Conservation (phyloP, 352 stramenopile species). For the Phytopythium litorale region DNA sequence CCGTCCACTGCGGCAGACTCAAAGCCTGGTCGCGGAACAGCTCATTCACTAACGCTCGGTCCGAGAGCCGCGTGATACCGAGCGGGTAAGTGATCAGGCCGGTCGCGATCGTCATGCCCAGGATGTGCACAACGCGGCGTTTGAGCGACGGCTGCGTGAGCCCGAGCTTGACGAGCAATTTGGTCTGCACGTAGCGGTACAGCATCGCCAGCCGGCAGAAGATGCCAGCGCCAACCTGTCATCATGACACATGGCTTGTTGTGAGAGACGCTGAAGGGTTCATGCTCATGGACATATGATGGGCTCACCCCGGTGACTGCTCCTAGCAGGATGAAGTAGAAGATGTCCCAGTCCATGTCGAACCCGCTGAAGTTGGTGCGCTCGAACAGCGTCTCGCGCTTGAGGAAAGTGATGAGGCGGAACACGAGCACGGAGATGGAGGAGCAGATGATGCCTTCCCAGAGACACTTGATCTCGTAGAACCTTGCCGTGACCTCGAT, state of each 20-base stretch:
- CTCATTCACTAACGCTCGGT: slow-evolving; percentile 72
- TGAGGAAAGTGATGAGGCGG: slow-evolving; percentile 70
- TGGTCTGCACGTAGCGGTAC: slow-evolving; percentile 42
- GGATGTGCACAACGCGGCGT: slow-evolving; percentile 49
- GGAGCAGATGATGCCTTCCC: slow-evolving; percentile 79
- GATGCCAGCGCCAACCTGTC: slow-evolving; percentile 53
- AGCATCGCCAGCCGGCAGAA: slow-evolving; percentile 55
- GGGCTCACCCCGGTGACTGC: slow-evolving; percentile 57
- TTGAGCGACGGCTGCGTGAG: slow-evolving; percentile 51
- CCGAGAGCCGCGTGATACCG: slow-evolving; percentile 66
- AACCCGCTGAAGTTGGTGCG: slow-evolving; percentile 75
- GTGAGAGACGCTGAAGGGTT: no score
- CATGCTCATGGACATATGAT: no score
- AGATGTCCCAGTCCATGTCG: slow-evolving; percentile 74
- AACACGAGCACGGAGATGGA: slow-evolving; percentile 78
- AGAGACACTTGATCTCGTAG: slow-evolving; percentile 84
- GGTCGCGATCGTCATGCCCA: slow-evolving; percentile 58
- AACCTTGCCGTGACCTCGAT: slow-evolving; percentile 85
- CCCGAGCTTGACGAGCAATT: slow-evolving; percentile 47
- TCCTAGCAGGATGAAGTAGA: slow-evolving; percentile 67
- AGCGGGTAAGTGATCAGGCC: slow-evolving; percentile 63
- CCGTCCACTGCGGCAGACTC: slow-evolving; percentile 56
- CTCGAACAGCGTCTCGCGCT: slow-evolving; percentile 70
- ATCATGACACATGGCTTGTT: no score
- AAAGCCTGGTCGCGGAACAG: slow-evolving; percentile 64